Evolutionary conservation across 371 early-diverging fungal species (phyloP).

Genomic region (Blakeslea trispora): DNA sequence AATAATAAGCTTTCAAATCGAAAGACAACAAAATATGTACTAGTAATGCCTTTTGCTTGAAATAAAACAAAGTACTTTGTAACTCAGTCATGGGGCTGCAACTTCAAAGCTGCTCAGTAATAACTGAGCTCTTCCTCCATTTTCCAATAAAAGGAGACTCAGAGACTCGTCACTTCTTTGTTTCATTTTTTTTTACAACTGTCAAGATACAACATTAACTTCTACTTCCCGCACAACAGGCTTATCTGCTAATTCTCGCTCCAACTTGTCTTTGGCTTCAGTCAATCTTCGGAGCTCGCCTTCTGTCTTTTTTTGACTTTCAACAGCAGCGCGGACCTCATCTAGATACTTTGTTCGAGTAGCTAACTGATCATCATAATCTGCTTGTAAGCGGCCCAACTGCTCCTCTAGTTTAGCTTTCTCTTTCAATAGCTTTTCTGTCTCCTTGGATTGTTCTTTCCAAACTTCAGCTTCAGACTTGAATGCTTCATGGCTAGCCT

Average conservation of each 20-base stretch:
- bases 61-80: too few relatives aligned
- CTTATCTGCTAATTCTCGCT: constrained; percentile 38
- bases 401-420: constrained; percentile 41
- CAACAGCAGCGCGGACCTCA: constrained; percentile 40
- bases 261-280: constrained; percentile 48
- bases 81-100: too few relatives aligned
- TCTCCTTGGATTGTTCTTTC: constrained; percentile 42
- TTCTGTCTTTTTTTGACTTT: constrained; percentile 50
- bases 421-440: constrained; percentile 42
- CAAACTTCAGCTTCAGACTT: constrained; percentile 40
- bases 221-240: too few relatives aligned
- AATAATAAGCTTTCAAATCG: too few relatives aligned
- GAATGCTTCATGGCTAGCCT: constrained; percentile 31
- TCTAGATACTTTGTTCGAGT: constrained; percentile 41
- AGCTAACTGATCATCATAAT: constrained; percentile 39
- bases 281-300: constrained; percentile 41
- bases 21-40: too few relatives aligned
- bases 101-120: too few relatives aligned
- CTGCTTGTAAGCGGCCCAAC: constrained; percentile 30
- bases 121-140: too few relatives aligned
- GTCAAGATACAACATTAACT: too few relatives aligned
- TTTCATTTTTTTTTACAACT: too few relatives aligned
- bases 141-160: too few relatives aligned
- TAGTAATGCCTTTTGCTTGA: too few relatives aligned
- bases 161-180: too few relatives aligned